Base-by-base conservation (phyloP, 139 green algal species). In the Ettlia oleoabundans region DNA sequence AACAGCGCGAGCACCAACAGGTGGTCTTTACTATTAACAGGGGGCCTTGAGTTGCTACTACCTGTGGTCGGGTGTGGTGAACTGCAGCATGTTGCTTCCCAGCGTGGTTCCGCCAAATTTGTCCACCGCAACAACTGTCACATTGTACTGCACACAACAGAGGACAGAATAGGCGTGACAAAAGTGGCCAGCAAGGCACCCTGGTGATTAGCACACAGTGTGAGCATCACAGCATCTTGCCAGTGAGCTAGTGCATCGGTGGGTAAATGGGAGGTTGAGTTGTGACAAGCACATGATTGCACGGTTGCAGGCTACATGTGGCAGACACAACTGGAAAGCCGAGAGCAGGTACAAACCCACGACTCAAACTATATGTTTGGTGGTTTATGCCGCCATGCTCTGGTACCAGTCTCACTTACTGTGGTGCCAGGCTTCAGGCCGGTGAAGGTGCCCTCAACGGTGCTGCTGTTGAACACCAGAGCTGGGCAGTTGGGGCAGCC, bases 11-110 rank as follows among this genome's bases (percentile, higher is more conserved):
- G 47, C 47, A 58, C 47, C 47, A 15, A 58, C 47, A 15, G 47
- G 13, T 24, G 15, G 15, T 58, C 47, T 24, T 15, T 10, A 58
- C 47, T 24, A 58, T n/a, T n/a, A n/a, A n/a, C n/a, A n/a, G n/a
- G n/a, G n/a, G n/a, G n/a, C n/a, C n/a, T n/a, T n/a, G n/a, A n/a
- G n/a, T n/a, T n/a, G n/a, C n/a, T n/a, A n/a, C n/a, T n/a, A n/a
- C n/a, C n/a, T n/a, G n/a, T n/a, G n/a, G n/a, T n/a, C n/a, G n/a
- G 19, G 51, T 0, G 71, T 55, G 1, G 47, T 78, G 71, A 80
- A 80, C 30, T 61, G 18, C 35, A 69, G 6, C 73, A 37, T 67
- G 73, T 80, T 80, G 73, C n/a, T 53, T 33, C 53, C 73, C 24
- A 9, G 9, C 0, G 73, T 80, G 32, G 35, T 43, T 9, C 4